Evolutionary conservation across 805 yeast genomes (phyloP), one percentile per base, ranked within the genome.

Genomic region (Barnettozyma botsteinii): DNA sequence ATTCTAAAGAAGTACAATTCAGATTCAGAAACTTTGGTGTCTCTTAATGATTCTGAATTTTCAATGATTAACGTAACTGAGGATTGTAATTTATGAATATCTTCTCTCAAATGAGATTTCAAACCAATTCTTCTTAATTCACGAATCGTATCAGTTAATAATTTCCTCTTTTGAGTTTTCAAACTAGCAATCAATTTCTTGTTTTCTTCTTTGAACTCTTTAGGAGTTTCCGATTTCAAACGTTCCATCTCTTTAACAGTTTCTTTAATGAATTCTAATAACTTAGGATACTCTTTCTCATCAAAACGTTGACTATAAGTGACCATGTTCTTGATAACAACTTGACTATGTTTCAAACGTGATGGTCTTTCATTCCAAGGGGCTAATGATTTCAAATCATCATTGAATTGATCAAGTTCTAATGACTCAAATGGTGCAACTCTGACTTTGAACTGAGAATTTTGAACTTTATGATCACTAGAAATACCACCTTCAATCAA

Each of bases 81-180:
- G 0, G 75, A 65, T 58, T 85, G 86, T 4, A 72, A 61, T 20
- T 70, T 71, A 38, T 75, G 73, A n/a, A 81, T 75, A 46, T 84
- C 88, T 6, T 80, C 70, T 42, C 81, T 78, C 26, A 81, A 69
- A 20, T 74, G 74, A 4, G 79, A 65, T 50, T 77, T 82, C 48
- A 93, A 61, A 1, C 99, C 99, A 55, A 85, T 76, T 42, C 79
- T 65, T 55, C 78, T 75, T 39, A 91, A 64, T 48, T 85, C 93
- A 46, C 79, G 78, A 44, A 93, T 62, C 0, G 88, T 74, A 42
- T 81, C 86, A 61, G 93, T 83, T 39, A 94, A 64, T 7, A 88
- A 61, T 48, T 81, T 83, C 44, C 80, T 70, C 62, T 93, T 93
- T 53, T 86, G 91, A n/a, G 81, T 72, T 53, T 82, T 85, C 60